These are phyloP conservation scores for Carpinus viminea DNA, from an alignment of 306 rosid species.

Conservation along the genomic window DNA sequence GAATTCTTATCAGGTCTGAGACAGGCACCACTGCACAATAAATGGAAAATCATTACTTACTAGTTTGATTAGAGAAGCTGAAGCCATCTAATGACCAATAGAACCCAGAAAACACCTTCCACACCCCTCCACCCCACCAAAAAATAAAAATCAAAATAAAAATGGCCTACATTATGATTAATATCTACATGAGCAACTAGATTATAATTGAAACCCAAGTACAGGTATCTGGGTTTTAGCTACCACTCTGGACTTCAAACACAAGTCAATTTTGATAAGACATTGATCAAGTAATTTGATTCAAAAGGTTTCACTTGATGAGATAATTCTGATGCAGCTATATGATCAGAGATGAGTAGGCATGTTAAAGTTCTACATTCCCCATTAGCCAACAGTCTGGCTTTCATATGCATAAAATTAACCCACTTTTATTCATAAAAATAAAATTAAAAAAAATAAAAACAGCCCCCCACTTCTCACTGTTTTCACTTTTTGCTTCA, in stretches of 20 bases:
- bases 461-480: background rate
- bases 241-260: slow-evolving; percentile 1
- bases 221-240: background rate
- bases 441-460: background rate
- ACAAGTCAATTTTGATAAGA: background rate
- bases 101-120: background rate
- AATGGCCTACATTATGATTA: too few relatives aligned
- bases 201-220: background rate
- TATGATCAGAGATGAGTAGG: background rate
- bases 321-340: background rate
- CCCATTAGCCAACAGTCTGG: background rate
- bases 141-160: too few relatives aligned
- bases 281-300: background rate
- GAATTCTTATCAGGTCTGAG: slow-evolving; percentile 76
- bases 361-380: background rate
- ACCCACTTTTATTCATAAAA: background rate
- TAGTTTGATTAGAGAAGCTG: slow-evolving; percentile 20
- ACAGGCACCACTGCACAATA: slow-evolving; percentile 76
- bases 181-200: background rate
- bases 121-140: too few relatives aligned
- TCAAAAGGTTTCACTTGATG: background rate
- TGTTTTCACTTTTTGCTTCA: background rate
- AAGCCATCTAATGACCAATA: background rate
- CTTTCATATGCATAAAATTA: background rate
- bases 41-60: slow-evolving; percentile 20